Evolutionary conservation across 2,329 filamentous ascomycete genomes (phyloP).

Genomic region (Fusarium sp.): DNA sequence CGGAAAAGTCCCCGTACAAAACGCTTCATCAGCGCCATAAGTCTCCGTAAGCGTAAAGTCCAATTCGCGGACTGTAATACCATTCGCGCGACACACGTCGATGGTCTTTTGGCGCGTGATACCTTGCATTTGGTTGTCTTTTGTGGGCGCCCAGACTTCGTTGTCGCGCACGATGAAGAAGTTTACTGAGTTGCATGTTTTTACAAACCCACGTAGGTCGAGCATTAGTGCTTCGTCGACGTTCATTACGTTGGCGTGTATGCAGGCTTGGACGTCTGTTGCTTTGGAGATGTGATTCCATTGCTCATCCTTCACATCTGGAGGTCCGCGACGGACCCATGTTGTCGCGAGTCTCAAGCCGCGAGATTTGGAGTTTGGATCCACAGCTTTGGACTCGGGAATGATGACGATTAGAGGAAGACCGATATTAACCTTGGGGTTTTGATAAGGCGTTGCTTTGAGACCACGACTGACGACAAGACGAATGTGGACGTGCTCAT

Average conservation of each 20-base stretch:
- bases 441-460: neutral
- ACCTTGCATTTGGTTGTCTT: slow-evolving; percentile 21
- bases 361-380: slow-evolving; percentile 6
- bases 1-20: neutral
- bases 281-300: slow-evolving; percentile 25
- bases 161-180: slow-evolving; percentile 4
- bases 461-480: neutral
- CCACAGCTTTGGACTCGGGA: slow-evolving; percentile 5
- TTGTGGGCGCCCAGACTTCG: slow-evolving; percentile 13
- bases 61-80: fast-evolving
- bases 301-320: slow-evolving; percentile 9
- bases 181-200: slow-evolving; percentile 16
- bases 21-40: neutral
- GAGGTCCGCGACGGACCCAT: neutral
- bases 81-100: neutral
- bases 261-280: neutral
- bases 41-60: neutral
- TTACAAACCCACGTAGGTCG: neutral
- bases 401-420: slow-evolving; percentile 11
- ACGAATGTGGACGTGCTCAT: slow-evolving; percentile 14
- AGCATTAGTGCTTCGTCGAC: slow-evolving; percentile 6
- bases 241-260: slow-evolving; percentile 6
- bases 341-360: neutral
- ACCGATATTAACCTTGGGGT: neutral
- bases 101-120: neutral